phyloP scores from a whole-genome alignment of 192 early-diverging fungal genomes.

The Rhizophlyctis rosea region DNA sequence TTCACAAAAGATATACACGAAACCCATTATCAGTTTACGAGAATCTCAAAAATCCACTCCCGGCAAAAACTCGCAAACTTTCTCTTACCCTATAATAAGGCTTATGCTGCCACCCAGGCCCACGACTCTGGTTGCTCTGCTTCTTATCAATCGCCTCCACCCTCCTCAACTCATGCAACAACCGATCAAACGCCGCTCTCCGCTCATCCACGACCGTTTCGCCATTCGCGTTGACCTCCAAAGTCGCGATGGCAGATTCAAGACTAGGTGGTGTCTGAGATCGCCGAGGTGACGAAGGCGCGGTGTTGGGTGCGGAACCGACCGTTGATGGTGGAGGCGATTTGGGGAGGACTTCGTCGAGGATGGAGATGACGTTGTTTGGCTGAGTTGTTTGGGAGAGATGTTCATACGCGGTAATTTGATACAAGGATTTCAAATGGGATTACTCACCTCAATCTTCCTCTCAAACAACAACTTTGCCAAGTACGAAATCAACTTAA shows the following conservation, averaged over 20 bases:
- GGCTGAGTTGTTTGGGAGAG: slow-evolving; percentile 13
- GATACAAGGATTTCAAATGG: too few relatives aligned
- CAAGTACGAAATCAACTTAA: slow-evolving; percentile 55
- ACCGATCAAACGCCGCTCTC: slow-evolving; percentile 41
- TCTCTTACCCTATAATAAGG: slow-evolving; percentile 60
- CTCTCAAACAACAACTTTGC: slow-evolving; percentile 46
- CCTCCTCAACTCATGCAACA: slow-evolving; percentile 43
- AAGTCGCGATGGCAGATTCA: slow-evolving; percentile 9
- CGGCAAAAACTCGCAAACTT: background rate
- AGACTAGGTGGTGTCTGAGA: too few relatives aligned
- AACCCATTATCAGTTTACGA: background rate
- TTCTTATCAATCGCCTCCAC: slow-evolving; percentile 63
- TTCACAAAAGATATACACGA: too few relatives aligned
- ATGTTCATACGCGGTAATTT: background rate
- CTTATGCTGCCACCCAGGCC: slow-evolving; percentile 76
- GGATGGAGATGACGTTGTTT: slow-evolving; percentile 14
- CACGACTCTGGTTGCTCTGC: too few relatives aligned
- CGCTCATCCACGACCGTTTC: slow-evolving; percentile 1
- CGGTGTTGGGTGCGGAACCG: background rate
- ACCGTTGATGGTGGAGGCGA: slow-evolving; percentile 9
- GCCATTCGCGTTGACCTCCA: slow-evolving; percentile 6
- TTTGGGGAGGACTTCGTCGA: slow-evolving; percentile 2
- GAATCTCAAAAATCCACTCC: slow-evolving; percentile 2
- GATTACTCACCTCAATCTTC: slow-evolving; percentile 47
- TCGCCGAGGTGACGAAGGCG: background rate